phyloP scores from a whole-genome alignment of 2,329 filamentous ascomycete genomes.

The Teratosphaeria pseudoeucalypti region DNA sequence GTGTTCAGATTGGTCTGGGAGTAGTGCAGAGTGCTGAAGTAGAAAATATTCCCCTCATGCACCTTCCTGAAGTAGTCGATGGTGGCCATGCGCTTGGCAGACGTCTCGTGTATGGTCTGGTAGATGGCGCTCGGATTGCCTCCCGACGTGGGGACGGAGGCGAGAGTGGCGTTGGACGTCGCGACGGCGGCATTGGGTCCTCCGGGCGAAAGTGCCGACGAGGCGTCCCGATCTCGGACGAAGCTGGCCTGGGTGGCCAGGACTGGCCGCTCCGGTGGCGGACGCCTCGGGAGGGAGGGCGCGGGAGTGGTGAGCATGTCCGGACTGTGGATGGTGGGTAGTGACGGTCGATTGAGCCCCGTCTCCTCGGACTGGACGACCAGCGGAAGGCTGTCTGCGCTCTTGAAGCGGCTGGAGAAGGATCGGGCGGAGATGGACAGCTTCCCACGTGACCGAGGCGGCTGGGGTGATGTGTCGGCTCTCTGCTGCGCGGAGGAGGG shows the following conservation, averaged over 20 bases:
- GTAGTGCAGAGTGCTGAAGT: conserved; percentile 96
- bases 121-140: conserved; percentile 45
- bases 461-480: conserved; percentile 1
- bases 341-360: neutral
- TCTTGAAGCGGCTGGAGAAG: conserved; percentile 10
- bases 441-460: conserved; percentile 7
- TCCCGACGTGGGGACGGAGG: conserved; percentile 1
- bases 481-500: neutral
- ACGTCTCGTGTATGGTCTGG: conserved; percentile 69
- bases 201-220: conserved; percentile 4
- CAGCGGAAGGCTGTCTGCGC: conserved; percentile 11
- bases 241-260: conserved; percentile 16
- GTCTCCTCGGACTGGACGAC: neutral
- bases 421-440: conserved; percentile 8
- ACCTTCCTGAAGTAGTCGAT: conserved; percentile 86
- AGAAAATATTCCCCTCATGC: conserved; percentile 89
- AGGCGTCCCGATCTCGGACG: conserved; percentile 12
- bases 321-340: conserved; percentile 3
- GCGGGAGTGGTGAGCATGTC: conserved; percentile 6
- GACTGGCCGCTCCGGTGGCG: conserved; percentile 8
- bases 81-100: conserved; percentile 86
- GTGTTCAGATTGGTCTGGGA: conserved; percentile 68
- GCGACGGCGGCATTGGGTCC: conserved; percentile 8
- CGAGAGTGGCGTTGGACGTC: conserved; percentile 10
- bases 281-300: conserved; percentile 1